Evolutionary conservation across 2,329 filamentous ascomycete species (phyloP), one percentile per base, ranked within the genome.

Genomic region (Hansfordia pulvinata): DNA sequence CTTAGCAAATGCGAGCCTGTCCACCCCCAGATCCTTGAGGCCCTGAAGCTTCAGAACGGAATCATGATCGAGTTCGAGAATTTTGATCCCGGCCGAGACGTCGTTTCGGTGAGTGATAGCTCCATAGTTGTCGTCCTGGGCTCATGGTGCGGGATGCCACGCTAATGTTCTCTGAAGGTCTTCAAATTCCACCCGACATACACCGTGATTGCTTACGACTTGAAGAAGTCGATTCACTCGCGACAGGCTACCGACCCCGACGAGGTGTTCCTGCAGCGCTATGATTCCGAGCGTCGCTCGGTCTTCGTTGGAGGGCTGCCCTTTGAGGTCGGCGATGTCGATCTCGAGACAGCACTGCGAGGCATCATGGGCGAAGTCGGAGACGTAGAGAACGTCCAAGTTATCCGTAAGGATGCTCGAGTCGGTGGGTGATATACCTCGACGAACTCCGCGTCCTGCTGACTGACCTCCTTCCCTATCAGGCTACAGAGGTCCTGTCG

Each of bases 41-140:
- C 40, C 6, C 44, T 59, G 29, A 38, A 41, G 1, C 38, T 62
- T 6, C 46, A 51, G 5, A 43, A 44, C 8, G 47, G 54, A 3
- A 50, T 68, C 2, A 35, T 68, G 5, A 56, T 69, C 17, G 53
- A 60, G 15, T 74, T 63, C 33, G 46, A 52, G 20, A 53, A 53
- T 34, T 74, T 66, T 26, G 62, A 72, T 31, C 49, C 59, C 4
- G 50, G 47, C 14, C 56, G 68, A 13, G 58, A 69, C 30, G 56
- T 69, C 4, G 47, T 59, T 17, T 39, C 48, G 15, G 65, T 69
- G 48, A 51, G 62, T 28, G 18, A 11, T n/a, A 11, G 20, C 17
- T 10, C 17, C 3, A 2, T 7, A 30, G 23, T 17, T 25, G 33
- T 20, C 8, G 8, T 12, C 12, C 15, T 15, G 5, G 8, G 11